Conservation (phyloP, 805 yeast species). For the Teunomyces barrocoloradensis region DNA sequence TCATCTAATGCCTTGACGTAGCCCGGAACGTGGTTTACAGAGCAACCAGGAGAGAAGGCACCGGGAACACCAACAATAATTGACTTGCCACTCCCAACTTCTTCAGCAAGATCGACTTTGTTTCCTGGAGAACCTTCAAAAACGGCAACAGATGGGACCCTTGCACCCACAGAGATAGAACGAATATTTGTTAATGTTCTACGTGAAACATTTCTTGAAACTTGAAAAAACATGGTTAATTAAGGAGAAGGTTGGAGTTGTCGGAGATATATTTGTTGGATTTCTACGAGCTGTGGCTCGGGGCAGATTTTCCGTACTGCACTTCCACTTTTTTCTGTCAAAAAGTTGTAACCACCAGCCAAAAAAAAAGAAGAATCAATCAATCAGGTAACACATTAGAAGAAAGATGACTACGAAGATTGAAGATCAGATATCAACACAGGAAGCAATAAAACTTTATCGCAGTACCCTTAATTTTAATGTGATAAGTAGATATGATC, state of each 20-base stretch:
- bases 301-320: neutral
- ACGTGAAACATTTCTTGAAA: constrained; percentile 1
- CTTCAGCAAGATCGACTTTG: constrained; percentile 52
- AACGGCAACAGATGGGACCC: constrained; percentile 56
- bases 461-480: constrained; percentile 69
- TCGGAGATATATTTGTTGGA: neutral
- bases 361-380: neutral
- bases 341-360: neutral
- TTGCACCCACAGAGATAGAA: constrained; percentile 47
- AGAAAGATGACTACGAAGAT: constrained; percentile 1
- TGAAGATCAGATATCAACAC: constrained; percentile 37
- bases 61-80: constrained; percentile 47
- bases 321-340: neutral
- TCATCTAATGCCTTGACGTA: constrained; percentile 50
- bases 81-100: constrained; percentile 32
- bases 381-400: neutral
- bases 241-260: neutral
- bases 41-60: constrained; percentile 80
- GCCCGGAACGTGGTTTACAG: constrained; percentile 73
- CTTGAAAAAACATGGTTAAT: constrained; percentile 5
- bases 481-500: constrained; percentile 75
- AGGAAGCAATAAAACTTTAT: constrained; percentile 56
- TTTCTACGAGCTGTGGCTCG: neutral
- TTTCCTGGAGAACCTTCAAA: constrained; percentile 67
- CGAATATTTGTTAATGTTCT: constrained; percentile 5